Percentiles rank a stretch among this genome's conserved stretches.
phyloP scores from a whole-genome alignment of 2,329 filamentous ascomycete species.

The Sarocladium strictum region DNA sequence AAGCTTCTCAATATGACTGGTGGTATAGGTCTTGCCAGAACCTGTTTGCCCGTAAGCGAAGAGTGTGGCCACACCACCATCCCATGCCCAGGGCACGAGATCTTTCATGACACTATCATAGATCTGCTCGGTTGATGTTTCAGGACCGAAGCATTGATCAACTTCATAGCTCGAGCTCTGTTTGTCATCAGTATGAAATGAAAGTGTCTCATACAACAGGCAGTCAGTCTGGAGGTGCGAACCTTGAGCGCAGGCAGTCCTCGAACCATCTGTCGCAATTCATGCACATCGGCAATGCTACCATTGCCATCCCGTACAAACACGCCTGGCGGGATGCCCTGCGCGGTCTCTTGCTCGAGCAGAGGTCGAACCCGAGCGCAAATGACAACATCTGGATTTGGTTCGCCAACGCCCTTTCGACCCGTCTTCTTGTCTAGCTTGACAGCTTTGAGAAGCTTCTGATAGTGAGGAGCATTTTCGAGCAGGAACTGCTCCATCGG shows the following conservation, averaged over 20 bases:
- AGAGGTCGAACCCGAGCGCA: slow-evolving; percentile 1
- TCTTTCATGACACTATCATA: slow-evolving; percentile 34
- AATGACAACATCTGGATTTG: slow-evolving; percentile 7
- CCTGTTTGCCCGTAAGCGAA: slow-evolving; percentile 45
- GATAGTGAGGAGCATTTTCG: neutral
- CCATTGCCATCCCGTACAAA: neutral
- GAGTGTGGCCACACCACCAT: slow-evolving; percentile 41
- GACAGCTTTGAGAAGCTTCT: neutral
- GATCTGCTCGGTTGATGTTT: slow-evolving; percentile 30
- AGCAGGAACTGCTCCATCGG: slow-evolving; percentile 1
- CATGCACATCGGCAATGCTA: neutral
- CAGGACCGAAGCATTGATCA: slow-evolving; percentile 29
- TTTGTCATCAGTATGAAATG: neutral
- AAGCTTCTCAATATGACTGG: slow-evolving; percentile 34
- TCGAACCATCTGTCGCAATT: slow-evolving; percentile 4
- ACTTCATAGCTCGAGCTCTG: slow-evolving; percentile 29
- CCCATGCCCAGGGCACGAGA: slow-evolving; percentile 39
- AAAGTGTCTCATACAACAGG: too few species aligned
- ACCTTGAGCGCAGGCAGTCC: slow-evolving; percentile 20
- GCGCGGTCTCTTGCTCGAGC: slow-evolving; percentile 2
- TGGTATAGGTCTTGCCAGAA: slow-evolving; percentile 41
- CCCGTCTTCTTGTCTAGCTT: neutral
- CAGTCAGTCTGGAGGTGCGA: neutral
- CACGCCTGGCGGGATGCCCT: neutral
- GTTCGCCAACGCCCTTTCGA: neutral